Evolutionary conservation across 495 filamentous ascomycete genomes (phyloP), one percentile per base, ranked within the genome.

Genomic region (Lasiosphaeriaceae sp.): DNA sequence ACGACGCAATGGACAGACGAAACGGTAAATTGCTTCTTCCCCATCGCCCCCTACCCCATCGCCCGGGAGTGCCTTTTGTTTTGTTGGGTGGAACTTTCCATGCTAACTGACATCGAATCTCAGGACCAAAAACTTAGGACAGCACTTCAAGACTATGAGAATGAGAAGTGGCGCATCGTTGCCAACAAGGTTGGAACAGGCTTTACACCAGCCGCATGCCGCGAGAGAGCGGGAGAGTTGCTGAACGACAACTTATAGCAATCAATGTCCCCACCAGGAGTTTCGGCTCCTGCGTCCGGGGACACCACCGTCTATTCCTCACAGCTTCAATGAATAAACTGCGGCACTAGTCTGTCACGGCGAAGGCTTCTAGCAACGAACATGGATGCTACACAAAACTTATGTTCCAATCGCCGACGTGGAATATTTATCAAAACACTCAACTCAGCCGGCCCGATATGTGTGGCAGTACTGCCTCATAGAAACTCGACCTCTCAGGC

Each of bases 1-100:
- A 90, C 86, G 46, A 92, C 89, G n/a, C 81, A 85, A 58, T 96
- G 92, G 92, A 93, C 87, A 54, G 89, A 92, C 56, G 90, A 94
- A 59, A 92, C 89, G 78, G 91, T 96, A 77, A 78, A 87, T 68
- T 55, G 46, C 41, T 43, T 11, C 14, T 14, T 43, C n/a, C 56
- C 35, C 16, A 11, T 26, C 11, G 8, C 31, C 43, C 43, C 16
- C 24, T 26, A 2, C 16, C n/a, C n/a, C n/a, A n/a, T n/a, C n/a
- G n/a, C n/a, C n/a, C n/a, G n/a, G n/a, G n/a, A n/a, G n/a, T n/a
- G n/a, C n/a, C n/a, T n/a, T n/a, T n/a, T 9, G 16, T 29, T 20
- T 20, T 46, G 9, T 23, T 9, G 23, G 23, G 14, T 59, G 49
- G 52, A 47, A 31, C 37, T 34, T 51, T 17, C 21, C 17, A 35